phyloP scores from a whole-genome alignment of 768 basidiomycete species.

The Naganishia friedmannii region DNA sequence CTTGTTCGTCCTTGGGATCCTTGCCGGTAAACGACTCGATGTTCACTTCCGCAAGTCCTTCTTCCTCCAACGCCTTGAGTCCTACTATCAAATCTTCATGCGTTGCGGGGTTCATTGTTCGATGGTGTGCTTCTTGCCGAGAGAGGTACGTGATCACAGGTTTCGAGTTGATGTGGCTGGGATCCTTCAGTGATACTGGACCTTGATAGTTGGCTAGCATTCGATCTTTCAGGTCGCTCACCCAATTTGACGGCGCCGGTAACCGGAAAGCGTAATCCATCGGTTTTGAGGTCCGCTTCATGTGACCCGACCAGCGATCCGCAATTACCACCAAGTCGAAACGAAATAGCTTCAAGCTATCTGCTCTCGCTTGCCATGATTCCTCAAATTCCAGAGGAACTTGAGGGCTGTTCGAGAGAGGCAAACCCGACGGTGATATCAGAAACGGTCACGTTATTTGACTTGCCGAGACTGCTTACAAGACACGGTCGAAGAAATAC shows the following conservation, averaged over 20 bases:
- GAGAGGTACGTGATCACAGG: slow-evolving; percentile 40
- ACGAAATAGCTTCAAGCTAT: slow-evolving; percentile 28
- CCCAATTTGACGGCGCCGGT: slow-evolving; percentile 35
- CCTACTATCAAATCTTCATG: slow-evolving; percentile 32
- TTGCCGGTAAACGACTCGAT: slow-evolving; percentile 33
- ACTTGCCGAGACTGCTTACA: background rate
- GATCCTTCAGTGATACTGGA: slow-evolving; percentile 29
- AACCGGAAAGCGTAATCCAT: slow-evolving; percentile 39
- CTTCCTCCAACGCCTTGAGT: slow-evolving; percentile 32
- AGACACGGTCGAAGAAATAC: slow-evolving; percentile 39
- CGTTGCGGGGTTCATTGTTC: slow-evolving; percentile 29
- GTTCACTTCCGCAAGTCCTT: slow-evolving; percentile 38
- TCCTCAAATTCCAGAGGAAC: slow-evolving; percentile 25
- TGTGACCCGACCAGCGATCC: slow-evolving; percentile 37
- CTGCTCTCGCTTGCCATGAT: slow-evolving; percentile 34
- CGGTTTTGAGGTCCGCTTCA: background rate
- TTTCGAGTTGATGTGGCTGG: slow-evolving; percentile 1
- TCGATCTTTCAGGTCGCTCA: slow-evolving; percentile 33
- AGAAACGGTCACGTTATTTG: background rate
- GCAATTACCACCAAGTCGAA: slow-evolving; percentile 34
- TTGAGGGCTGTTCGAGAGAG: background rate
- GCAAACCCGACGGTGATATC: background rate
- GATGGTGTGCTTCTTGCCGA: slow-evolving; percentile 32
- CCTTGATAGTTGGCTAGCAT: slow-evolving; percentile 37
- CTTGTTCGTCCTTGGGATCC: slow-evolving; percentile 34